Conservation (phyloP, 1,139 yeast species). For the Diutina pseudorugosa region DNA sequence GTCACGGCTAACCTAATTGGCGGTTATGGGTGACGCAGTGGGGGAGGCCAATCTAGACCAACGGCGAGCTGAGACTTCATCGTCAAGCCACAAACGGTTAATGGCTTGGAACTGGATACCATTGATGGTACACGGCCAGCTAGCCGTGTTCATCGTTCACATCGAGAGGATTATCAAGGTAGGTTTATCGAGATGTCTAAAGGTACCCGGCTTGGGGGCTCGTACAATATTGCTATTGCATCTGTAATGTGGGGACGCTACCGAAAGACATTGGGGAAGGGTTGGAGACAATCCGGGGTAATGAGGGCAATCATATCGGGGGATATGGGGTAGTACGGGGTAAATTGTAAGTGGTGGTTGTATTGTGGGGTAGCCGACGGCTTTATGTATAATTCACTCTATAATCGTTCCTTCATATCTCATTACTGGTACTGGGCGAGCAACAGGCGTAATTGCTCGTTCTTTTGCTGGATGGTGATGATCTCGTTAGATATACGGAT, state of each 20-base stretch:
- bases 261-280: not conserved
- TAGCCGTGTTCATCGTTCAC: no score
- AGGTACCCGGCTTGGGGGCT: not conserved
- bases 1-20: not conserved
- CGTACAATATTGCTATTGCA: not conserved
- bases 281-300: not conserved
- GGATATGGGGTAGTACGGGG: not conserved
- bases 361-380: not conserved
- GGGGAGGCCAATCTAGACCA: not conserved
- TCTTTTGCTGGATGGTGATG: slow-evolving; percentile 20
- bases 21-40: not conserved
- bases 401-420: slow-evolving; percentile 1
- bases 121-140: no score
- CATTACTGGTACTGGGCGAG: slow-evolving; percentile 4
- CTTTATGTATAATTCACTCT: not conserved
- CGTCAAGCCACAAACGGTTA: not conserved
- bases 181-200: not conserved
- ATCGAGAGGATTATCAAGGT: no score
- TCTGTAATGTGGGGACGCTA: not conserved
- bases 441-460: slow-evolving; percentile 18
- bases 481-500: slow-evolving; percentile 31
- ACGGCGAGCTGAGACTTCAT: not conserved
- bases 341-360: not conserved
- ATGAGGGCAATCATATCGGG: not conserved
- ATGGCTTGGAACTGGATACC: not conserved